These are phyloP conservation scores for Trifolium subterraneum DNA, from an alignment of 306 rosid genomes.

Conservation along the genomic window DNA sequence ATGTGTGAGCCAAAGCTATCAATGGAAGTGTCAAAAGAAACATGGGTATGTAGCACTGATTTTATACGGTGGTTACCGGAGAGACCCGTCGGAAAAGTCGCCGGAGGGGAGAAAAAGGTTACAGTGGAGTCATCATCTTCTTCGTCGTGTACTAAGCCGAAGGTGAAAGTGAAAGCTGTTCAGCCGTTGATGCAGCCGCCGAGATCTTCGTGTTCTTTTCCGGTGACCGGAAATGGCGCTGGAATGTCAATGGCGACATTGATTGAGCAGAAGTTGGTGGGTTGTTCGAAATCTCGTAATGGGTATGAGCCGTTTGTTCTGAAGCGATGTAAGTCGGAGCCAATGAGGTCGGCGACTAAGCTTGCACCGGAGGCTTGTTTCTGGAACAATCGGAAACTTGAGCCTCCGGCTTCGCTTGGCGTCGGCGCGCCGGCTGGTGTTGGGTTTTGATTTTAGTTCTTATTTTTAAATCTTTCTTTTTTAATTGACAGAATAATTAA, in stretches of 20 bases:
- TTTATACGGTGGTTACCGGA: conserved; percentile 80
- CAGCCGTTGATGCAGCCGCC: conserved; percentile 65
- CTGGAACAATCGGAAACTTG: conserved; percentile 82
- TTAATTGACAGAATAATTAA: conserved; percentile 44
- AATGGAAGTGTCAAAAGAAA: conserved; percentile 95
- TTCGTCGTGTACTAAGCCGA: conserved; percentile 1
- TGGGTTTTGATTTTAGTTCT: conserved; percentile 63
- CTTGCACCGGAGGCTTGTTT: conserved; percentile 77
- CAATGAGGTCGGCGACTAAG: conserved; percentile 73
- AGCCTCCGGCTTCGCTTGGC: conserved; percentile 71
- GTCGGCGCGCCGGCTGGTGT: conserved; percentile 80
- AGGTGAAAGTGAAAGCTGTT: conserved; percentile 3
- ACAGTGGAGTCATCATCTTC: conserved; percentile 13
- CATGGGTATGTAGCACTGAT: conserved; percentile 93
- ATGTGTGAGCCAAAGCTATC: conserved; percentile 98
- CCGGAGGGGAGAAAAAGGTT: conserved; percentile 47
- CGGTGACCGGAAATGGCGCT: conserved; percentile 43
- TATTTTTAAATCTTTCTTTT: not conserved
- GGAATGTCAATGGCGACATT: conserved; percentile 69
- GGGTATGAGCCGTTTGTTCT: conserved; percentile 86
- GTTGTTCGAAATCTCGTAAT: conserved; percentile 54
- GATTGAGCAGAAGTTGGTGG: conserved; percentile 80
- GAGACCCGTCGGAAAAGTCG: conserved; percentile 45
- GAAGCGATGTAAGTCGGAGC: conserved; percentile 96
- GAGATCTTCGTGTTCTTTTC: conserved; percentile 79